Base-by-base conservation (phyloP, 164 flowering plant species). In the Malania oleifera region DNA sequence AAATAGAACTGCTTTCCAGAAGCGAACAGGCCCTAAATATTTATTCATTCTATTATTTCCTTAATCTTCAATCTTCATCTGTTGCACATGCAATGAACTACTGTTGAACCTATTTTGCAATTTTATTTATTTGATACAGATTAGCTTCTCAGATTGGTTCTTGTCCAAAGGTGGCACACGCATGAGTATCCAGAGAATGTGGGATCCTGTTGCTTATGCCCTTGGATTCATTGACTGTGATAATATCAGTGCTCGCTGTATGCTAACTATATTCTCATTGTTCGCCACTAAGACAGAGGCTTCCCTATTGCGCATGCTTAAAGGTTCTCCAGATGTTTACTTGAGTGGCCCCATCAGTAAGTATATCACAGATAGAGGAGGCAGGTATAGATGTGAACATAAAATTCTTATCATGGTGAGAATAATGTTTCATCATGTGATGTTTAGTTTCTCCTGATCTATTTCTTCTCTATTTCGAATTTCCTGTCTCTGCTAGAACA, bases 221-320 rank as follows among this genome's bases (percentile, higher is more conserved):
- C 84, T 93, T 41, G 98, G 98, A 47, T 93, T 93, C 72, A 93
- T 93, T 61, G 95, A 93, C 69, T 93, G 98, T 75, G 98, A 93
- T 63, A 90, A 90, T 59, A 93, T 93, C 50, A 93, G 99, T 67
- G 99, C 99, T 47, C 92, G 99, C 28, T 93, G 99, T 71, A 93
- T 93, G 99, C 96, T 93, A 54, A 93, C 99, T 22, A 90, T 93
- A 73, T 93, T 93, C 68, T 66, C 92, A 55, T 74, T 93, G 64
- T 93, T 93, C 73, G 99, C 99, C 58, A 93, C 97, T n/a, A 90
- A 93, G 76, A 90, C 99, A 1, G 97, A 93, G 77, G 99, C 99
- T 64, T 93, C 99, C 56, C 70, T 90, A 22, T 71, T 90, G 45
- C 96, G 97, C 41, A 93, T 93, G 99, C 96, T 93, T 57, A 93